These are phyloP conservation scores for Plectosphaerella plurivora DNA, from an alignment of 2,329 filamentous ascomycete species.

Conservation along the genomic window DNA sequence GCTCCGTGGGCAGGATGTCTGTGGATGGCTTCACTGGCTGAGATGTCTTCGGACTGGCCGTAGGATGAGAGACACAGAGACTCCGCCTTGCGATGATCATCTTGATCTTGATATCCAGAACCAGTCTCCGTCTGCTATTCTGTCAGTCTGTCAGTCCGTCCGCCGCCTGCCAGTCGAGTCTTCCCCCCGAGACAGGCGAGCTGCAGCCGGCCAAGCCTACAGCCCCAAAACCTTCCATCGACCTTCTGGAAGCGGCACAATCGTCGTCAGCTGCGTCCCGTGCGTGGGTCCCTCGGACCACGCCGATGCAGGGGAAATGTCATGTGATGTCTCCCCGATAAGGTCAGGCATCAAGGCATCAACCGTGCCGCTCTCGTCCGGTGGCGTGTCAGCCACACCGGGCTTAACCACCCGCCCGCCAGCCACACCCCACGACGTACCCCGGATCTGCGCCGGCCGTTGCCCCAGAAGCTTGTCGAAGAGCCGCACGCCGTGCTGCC, in stretches of 20 bases:
- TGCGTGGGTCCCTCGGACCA: constrained; percentile 11
- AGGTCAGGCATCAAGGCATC: constrained; percentile 7
- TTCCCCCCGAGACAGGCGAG: too few relatives aligned
- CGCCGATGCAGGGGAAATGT: constrained; percentile 6
- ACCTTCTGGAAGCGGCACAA: constrained; percentile 4
- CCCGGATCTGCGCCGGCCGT: constrained; percentile 6
- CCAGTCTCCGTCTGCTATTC: too few relatives aligned
- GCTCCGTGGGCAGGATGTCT: too few relatives aligned
- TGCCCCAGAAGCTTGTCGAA: constrained; percentile 7
- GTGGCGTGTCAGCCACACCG: too few relatives aligned
- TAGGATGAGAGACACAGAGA: too few relatives aligned
- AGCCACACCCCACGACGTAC: constrained; percentile 7
- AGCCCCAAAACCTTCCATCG: neutral
- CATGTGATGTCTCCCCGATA: constrained; percentile 2
- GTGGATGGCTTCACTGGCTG: too few relatives aligned
- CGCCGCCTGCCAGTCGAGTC: too few relatives aligned
- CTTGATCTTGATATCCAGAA: too few relatives aligned
- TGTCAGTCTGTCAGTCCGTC: too few relatives aligned
- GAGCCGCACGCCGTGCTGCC: constrained; percentile 1
- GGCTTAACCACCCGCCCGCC: neutral
- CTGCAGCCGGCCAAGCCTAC: too few relatives aligned
- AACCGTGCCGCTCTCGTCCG: neutral
- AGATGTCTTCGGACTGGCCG: too few relatives aligned
- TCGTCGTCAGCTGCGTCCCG: constrained; percentile 10
- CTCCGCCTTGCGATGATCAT: too few relatives aligned